A percentile compares a stretch with the other conserved stretches of the same genome.
These are phyloP conservation scores for Xylariaceae sp. DNA, from an alignment of 2,329 filamentous ascomycete genomes.

Conservation along the genomic window DNA sequence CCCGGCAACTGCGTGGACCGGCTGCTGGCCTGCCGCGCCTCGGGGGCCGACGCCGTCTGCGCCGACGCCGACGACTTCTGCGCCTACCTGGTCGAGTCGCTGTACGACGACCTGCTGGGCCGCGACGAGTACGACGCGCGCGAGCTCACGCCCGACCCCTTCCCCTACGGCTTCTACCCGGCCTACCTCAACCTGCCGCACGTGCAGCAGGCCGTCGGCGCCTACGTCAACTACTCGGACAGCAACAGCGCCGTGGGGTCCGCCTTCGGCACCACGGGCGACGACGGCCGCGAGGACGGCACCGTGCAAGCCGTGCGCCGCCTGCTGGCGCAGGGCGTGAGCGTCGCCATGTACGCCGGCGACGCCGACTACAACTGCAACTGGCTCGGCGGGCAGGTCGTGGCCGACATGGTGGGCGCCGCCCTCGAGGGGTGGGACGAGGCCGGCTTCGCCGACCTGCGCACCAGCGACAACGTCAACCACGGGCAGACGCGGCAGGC, in stretches of 20 bases:
- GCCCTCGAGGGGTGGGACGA: slow-evolving; percentile 30
- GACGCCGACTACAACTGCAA: slow-evolving; percentile 28
- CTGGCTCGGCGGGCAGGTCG: slow-evolving; percentile 23
- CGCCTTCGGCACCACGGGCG: slow-evolving; percentile 50
- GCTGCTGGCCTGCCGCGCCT: slow-evolving; percentile 45
- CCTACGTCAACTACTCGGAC: slow-evolving; percentile 50
- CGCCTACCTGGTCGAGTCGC: slow-evolving; percentile 39
- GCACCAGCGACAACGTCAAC: slow-evolving; percentile 31
- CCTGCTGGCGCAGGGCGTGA: slow-evolving; percentile 15
- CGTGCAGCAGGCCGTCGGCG: slow-evolving; percentile 52
- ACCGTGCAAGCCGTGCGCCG: slow-evolving; percentile 17
- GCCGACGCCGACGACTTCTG: slow-evolving; percentile 48
- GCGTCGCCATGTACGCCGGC: slow-evolving; percentile 23
- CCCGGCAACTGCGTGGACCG: slow-evolving; percentile 52
- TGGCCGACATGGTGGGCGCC: slow-evolving; percentile 28
- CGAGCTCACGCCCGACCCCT: slow-evolving; percentile 46
- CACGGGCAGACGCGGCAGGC: slow-evolving; percentile 47
- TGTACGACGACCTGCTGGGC: slow-evolving; percentile 42
- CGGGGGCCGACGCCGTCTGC: slow-evolving; percentile 44
- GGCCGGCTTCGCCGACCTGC: slow-evolving; percentile 41
- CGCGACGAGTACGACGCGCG: slow-evolving; percentile 56
- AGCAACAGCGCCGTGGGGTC: slow-evolving; percentile 36
- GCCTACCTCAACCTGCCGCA: slow-evolving; percentile 50
- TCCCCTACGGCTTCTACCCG: slow-evolving; percentile 46
- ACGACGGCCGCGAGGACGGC: slow-evolving; percentile 29